phyloP scores from a whole-genome alignment of 1,139 yeast genomes.

The Hyphopichia burtonii region DNA sequence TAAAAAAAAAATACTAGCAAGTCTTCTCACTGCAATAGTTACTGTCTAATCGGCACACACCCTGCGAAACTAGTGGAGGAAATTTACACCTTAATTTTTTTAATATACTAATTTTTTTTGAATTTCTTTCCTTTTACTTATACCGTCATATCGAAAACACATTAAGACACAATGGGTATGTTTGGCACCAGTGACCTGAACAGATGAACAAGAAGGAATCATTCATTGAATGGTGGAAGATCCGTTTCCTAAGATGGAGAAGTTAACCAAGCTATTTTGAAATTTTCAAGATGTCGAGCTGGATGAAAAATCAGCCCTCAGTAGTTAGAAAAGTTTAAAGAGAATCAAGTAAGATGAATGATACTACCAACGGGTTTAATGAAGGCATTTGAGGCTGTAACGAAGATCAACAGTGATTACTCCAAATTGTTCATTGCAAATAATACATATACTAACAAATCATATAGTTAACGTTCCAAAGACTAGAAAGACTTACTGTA shows the following conservation, averaged over 20 bases:
- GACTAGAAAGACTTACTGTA: constrained; percentile 99
- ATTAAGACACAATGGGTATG: constrained; percentile 15
- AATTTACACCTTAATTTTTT: neutral
- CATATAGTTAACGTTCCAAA: constrained; percentile 96
- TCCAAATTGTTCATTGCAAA: neutral
- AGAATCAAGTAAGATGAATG: too few species aligned
- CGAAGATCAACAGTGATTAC: too few species aligned
- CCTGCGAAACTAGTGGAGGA: neutral
- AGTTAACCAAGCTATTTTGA: too few species aligned
- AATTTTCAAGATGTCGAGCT: too few species aligned
- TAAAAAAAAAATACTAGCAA: neutral
- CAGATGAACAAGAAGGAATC: neutral
- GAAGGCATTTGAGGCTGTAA: too few species aligned
- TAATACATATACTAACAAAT: constrained; percentile 25
- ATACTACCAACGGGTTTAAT: too few species aligned
- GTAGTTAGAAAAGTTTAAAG: too few species aligned
- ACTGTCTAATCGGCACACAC: neutral
- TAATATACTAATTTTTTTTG: neutral
- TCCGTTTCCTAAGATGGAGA: too few species aligned
- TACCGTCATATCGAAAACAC: constrained; percentile 4
- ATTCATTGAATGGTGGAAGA: neutral
- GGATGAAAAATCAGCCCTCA: too few species aligned
- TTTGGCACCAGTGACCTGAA: neutral
- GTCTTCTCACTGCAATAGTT: neutral
- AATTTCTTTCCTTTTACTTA: neutral